phyloP scores from a whole-genome alignment of 163 green algal species.

The Trebouxia gelatinosa region DNA sequence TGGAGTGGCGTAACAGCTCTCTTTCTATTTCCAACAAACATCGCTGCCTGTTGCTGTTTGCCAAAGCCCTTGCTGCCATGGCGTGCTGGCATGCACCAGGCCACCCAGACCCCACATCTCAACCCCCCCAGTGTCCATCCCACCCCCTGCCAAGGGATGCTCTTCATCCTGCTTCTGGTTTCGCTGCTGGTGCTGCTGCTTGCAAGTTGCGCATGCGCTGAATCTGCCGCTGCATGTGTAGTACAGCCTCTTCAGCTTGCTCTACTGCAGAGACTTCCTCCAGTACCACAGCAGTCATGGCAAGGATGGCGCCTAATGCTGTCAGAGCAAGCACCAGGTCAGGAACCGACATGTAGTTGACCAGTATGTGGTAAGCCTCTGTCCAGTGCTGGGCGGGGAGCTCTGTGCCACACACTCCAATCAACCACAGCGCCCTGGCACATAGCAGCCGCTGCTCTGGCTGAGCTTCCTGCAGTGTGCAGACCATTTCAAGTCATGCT shows the following conservation, averaged over 20 bases:
- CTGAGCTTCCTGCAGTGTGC: conserved; percentile 8
- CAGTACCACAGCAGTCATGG: conserved; percentile 54
- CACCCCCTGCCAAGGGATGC: background rate
- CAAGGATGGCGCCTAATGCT: conserved; percentile 59
- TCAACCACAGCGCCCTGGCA: conserved; percentile 73
- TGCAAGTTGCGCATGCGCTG: conserved; percentile 10
- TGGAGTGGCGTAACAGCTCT: too few species aligned
- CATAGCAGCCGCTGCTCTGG: conserved; percentile 40
- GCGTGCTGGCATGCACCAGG: too few species aligned
- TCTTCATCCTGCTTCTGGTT: background rate
- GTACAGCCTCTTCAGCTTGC: conserved; percentile 40
- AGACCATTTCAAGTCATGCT: too few species aligned
- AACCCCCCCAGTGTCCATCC: too few species aligned
- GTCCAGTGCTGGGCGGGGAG: conserved; percentile 55
- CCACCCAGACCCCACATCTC: too few species aligned
- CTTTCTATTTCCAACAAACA: too few species aligned
- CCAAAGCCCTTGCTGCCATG: too few species aligned
- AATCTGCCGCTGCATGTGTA: conserved; percentile 26
- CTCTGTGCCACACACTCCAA: conserved; percentile 70
- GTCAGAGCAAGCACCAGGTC: conserved; percentile 77
- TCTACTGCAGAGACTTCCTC: conserved; percentile 56
- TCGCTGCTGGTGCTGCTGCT: conserved; percentile 6
- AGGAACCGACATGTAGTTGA: conserved; percentile 49
- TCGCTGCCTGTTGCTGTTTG: too few species aligned
- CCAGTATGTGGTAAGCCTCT: conserved; percentile 53